A percentile compares a stretch with the other conserved stretches of the same genome.
phyloP scores from a whole-genome alignment of 192 early-diverging fungal genomes.

The Umbelopsis sp. region DNA sequence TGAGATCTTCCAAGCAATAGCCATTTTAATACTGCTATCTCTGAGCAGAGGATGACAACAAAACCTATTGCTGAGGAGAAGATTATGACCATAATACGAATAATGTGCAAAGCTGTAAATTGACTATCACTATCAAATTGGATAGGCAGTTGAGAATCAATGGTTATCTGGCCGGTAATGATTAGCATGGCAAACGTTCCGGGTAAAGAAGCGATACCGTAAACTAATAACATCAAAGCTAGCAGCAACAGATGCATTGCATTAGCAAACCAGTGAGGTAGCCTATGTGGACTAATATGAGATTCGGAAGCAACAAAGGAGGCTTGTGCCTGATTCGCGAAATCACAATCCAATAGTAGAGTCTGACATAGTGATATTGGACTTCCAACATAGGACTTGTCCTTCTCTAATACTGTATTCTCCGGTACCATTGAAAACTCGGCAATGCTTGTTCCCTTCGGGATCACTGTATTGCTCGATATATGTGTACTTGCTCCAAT shows the following conservation, averaged over 20 bases:
- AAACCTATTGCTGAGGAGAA: not conserved
- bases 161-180: not conserved
- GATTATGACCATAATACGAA: not conserved
- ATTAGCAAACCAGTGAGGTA: not conserved
- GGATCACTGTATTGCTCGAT: not conserved
- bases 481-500: not conserved
- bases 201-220: not conserved
- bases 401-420: not conserved
- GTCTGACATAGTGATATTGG: not conserved
- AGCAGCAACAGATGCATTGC: not conserved
- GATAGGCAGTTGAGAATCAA: not conserved
- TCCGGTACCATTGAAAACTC: constrained; percentile 17
- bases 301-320: not conserved
- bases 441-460: not conserved
- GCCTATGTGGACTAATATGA: not conserved
- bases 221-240: too few species aligned
- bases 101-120: not conserved
- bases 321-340: not conserved
- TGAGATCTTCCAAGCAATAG: not conserved
- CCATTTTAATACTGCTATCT: not conserved
- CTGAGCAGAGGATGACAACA: not conserved
- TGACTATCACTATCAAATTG: not conserved
- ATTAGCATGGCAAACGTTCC: not conserved
- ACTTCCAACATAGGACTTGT: not conserved
- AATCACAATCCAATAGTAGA: not conserved